These are phyloP conservation scores for Pythium sukuiense DNA, from an alignment of 352 stramenopile genomes.

Conservation along the genomic window DNA sequence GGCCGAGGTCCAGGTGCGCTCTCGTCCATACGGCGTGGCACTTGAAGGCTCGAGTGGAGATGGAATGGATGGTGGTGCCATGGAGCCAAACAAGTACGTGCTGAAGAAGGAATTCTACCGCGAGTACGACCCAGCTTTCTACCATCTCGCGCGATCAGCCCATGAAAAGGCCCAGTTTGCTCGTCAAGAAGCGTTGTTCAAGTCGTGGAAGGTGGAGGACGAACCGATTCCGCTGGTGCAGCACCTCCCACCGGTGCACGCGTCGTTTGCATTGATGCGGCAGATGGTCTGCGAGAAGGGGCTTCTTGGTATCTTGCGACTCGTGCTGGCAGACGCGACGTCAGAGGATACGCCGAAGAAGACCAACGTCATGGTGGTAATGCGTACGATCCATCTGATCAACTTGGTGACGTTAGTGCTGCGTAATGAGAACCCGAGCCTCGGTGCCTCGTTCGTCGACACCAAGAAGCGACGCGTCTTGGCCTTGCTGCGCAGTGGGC, in stretches of 20 bases:
- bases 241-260: conserved; percentile 53
- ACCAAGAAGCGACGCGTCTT: conserved; percentile 55
- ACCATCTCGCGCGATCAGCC: conserved; percentile 68
- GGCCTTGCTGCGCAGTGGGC: conserved; percentile 49
- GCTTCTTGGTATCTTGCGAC: conserved; percentile 60
- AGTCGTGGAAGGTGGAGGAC: conserved; percentile 73
- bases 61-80: conserved; percentile 33
- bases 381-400: conserved; percentile 65
- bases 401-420: conserved; percentile 69
- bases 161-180: conserved; percentile 82
- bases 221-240: conserved; percentile 65
- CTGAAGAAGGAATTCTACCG: conserved; percentile 77
- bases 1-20: conserved; percentile 56
- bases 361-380: conserved; percentile 68
- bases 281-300: conserved; percentile 64
- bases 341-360: conserved; percentile 39
- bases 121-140: conserved; percentile 83
- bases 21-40: not conserved
- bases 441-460: conserved; percentile 13
- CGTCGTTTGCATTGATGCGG: conserved; percentile 51
- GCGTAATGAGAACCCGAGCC: conserved; percentile 35
- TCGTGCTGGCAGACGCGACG: conserved; percentile 63
- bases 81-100: conserved; percentile 76
- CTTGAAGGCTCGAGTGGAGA: conserved; percentile 21
- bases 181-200: conserved; percentile 82